Conservation (phyloP, 202 grass and related monocot species). For the Setaria italica region DNA sequence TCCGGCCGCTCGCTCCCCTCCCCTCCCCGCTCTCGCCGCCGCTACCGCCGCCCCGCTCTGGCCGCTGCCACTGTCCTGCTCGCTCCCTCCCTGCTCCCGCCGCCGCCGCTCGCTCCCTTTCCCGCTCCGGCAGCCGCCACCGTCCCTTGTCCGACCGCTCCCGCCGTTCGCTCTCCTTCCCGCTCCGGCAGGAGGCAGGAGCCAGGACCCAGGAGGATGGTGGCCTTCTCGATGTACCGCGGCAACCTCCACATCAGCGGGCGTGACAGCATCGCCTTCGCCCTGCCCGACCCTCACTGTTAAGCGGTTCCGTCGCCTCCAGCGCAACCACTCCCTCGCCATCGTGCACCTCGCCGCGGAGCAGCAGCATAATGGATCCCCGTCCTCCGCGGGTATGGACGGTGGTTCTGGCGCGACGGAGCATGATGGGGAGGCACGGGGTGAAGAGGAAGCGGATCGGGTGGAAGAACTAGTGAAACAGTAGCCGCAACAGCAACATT, state of each 20-base stretch:
- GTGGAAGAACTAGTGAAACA: neutral
- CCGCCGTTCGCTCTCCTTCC: too few species aligned
- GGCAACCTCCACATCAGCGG: conserved; percentile 76
- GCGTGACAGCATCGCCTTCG: conserved; percentile 34
- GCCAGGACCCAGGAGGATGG: conserved; percentile 46
- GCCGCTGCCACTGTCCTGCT: too few species aligned
- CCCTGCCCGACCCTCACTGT: conserved; percentile 52
- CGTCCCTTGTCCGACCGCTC: too few species aligned
- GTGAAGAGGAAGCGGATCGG: neutral
- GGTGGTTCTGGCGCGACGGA: conserved; percentile 4
- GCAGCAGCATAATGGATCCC: neutral
- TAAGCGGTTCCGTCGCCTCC: conserved; percentile 64
- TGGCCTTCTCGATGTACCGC: conserved; percentile 88
- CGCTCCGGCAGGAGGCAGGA: neutral
- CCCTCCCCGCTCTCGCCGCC: too few species aligned
- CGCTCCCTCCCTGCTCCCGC: too few species aligned
- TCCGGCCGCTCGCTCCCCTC: too few species aligned
- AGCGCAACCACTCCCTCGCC: conserved; percentile 63
- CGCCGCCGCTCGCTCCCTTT: too few species aligned
- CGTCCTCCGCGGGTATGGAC: neutral
- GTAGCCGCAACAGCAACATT: neutral
- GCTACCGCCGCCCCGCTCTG: too few species aligned
- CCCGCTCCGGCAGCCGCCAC: too few species aligned
- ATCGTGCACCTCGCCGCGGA: conserved; percentile 51
- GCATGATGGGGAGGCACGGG: neutral